phyloP scores from a whole-genome alignment of 148 eudicot species.

The Arctostaphylos glauca region DNA sequence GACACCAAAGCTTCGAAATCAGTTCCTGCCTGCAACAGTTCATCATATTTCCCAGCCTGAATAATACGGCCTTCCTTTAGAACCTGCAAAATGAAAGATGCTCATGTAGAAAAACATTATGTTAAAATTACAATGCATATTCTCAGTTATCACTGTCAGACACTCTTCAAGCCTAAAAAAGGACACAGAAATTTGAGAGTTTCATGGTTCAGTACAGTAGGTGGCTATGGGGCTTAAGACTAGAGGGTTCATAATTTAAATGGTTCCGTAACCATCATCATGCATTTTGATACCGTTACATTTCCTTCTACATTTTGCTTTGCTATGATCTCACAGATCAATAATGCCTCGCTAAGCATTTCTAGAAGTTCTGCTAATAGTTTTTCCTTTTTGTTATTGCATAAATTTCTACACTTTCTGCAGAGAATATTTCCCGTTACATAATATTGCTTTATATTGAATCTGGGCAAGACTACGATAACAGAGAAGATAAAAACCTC shows the following conservation, averaged over 20 bases:
- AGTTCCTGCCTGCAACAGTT: conserved; percentile 84
- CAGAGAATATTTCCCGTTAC: too few species aligned
- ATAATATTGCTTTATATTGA: neutral
- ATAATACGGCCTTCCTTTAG: conserved; percentile 83
- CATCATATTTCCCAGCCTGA: conserved; percentile 88
- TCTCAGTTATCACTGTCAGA: conserved; percentile 1
- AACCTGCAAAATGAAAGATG: conserved; percentile 46
- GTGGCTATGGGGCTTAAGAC: neutral
- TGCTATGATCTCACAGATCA: neutral
- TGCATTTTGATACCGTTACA: neutral
- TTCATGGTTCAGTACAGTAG: conserved; percentile 3
- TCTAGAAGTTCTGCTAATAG: neutral
- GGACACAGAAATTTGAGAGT: neutral
- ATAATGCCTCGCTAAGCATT: conserved; percentile 2
- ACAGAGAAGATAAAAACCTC: neutral
- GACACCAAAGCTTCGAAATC: conserved; percentile 70
- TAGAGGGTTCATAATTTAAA: neutral
- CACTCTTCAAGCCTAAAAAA: neutral
- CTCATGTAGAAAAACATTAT: neutral
- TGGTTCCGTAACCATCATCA: conserved; percentile 5
- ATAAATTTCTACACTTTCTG: too few species aligned
- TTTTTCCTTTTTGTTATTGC: neutral
- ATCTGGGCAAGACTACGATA: neutral
- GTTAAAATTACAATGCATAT: neutral
- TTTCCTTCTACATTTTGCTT: neutral